These are phyloP conservation scores for Xylariaceae sp. DNA, from an alignment of 2,329 filamentous ascomycete species.

Conservation along the genomic window DNA sequence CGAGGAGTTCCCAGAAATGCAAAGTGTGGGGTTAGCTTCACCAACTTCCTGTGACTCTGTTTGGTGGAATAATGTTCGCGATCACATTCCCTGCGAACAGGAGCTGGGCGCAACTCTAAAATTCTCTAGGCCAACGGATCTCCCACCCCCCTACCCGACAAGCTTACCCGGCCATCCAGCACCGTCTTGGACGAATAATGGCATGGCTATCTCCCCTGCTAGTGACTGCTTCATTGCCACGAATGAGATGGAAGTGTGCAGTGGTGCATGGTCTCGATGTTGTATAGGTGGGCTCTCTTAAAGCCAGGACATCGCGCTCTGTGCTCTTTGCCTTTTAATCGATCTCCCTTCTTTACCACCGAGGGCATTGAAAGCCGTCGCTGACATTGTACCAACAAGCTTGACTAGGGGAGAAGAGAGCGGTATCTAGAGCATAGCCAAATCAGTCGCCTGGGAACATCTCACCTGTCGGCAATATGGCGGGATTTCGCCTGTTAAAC, in stretches of 20 bases:
- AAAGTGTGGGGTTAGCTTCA: constrained; percentile 15
- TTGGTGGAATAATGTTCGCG: constrained; percentile 29
- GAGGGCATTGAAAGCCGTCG: background rate
- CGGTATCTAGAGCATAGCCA: constrained; percentile 2
- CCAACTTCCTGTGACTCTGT: constrained; percentile 6
- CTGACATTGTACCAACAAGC: background rate
- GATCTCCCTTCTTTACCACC: background rate
- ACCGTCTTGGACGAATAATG: constrained; percentile 8
- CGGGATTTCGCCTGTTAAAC: constrained; percentile 39
- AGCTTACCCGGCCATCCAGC: constrained; percentile 17
- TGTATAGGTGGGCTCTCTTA: constrained; percentile 11
- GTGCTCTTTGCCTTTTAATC: background rate
- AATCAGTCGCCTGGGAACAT: background rate
- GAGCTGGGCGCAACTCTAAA: constrained; percentile 1
- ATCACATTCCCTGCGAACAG: background rate
- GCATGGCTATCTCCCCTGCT: constrained; percentile 1
- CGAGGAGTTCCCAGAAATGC: constrained; percentile 15
- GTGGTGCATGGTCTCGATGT: constrained; percentile 13
- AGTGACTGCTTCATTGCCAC: background rate
- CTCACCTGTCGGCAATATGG: constrained; percentile 31
- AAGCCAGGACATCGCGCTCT: constrained; percentile 14
- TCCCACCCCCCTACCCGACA: background rate
- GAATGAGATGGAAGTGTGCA: constrained; percentile 6
- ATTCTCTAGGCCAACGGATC: constrained; percentile 5
- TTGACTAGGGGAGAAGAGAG: constrained; percentile 1